phyloP scores from a whole-genome alignment of 148 eudicot species.

The Nepenthes mirabilis region DNA sequence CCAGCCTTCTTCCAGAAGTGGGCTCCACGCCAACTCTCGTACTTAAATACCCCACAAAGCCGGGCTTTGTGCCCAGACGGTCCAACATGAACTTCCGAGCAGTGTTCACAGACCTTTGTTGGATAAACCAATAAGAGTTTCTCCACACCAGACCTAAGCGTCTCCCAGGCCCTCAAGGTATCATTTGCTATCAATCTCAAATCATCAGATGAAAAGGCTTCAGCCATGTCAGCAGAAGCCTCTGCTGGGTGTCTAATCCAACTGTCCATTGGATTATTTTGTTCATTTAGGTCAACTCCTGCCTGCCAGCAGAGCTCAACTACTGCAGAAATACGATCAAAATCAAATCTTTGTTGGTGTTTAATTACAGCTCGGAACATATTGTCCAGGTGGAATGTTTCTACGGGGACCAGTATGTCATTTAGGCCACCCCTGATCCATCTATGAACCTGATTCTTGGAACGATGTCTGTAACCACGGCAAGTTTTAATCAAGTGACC shows the following conservation, averaged over 20 bases:
- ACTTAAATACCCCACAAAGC: constrained; percentile 85
- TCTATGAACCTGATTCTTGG: constrained; percentile 45
- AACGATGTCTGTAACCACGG: constrained; percentile 36
- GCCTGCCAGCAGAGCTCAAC: constrained; percentile 82
- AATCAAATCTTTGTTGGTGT: constrained; percentile 76
- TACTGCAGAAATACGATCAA: constrained; percentile 72
- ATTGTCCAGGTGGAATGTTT: constrained; percentile 52
- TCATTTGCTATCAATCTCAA: constrained; percentile 23
- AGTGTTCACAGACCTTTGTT: constrained; percentile 60
- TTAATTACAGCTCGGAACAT: constrained; percentile 49
- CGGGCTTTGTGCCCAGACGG: constrained; percentile 92
- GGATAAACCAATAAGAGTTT: constrained; percentile 62
- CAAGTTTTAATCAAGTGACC: constrained; percentile 75
- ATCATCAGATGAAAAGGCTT: constrained; percentile 31
- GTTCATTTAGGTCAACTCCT: constrained; percentile 39
- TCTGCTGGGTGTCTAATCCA: constrained; percentile 7
- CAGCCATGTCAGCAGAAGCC: constrained; percentile 5
- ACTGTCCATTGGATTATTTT: constrained; percentile 10
- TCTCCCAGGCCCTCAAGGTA: constrained; percentile 75
- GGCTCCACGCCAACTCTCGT: constrained; percentile 54
- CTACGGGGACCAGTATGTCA: constrained; percentile 67
- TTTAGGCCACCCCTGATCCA: constrained; percentile 49
- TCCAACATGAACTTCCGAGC: constrained; percentile 88
- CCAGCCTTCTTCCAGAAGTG: constrained; percentile 77
- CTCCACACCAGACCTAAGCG: constrained; percentile 45